phyloP scores from a whole-genome alignment of 1,139 yeast species.

The Nadsonia starkeyi-henricii region DNA sequence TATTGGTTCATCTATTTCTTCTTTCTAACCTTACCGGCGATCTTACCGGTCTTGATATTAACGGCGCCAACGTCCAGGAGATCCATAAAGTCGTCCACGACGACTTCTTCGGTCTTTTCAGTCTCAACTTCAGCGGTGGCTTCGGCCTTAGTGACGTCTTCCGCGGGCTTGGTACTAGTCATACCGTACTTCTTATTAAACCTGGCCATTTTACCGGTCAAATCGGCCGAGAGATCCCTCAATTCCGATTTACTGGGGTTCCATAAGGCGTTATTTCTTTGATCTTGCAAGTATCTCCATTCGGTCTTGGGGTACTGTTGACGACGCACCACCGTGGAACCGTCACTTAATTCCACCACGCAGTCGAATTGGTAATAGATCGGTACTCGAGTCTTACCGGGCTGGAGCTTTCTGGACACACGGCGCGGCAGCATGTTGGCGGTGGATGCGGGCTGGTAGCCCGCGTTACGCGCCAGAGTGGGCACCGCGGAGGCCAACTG shows the following conservation, averaged over 20 bases:
- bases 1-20: background rate
- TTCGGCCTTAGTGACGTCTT: slow-evolving; percentile 8
- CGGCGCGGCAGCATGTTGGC: background rate
- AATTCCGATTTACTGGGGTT: slow-evolving; percentile 75
- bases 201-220: slow-evolving; percentile 73
- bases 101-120: background rate
- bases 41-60: slow-evolving; percentile 42
- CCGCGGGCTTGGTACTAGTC: slow-evolving; percentile 19
- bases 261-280: slow-evolving; percentile 76
- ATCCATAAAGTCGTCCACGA: slow-evolving; percentile 38
- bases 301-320: slow-evolving; percentile 85
- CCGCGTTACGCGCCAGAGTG: background rate
- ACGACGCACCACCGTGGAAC: slow-evolving; percentile 70
- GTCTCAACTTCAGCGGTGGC: slow-evolving; percentile 4
- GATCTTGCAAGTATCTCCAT: slow-evolving; percentile 74
- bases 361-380: slow-evolving; percentile 84
- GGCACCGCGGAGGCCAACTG: background rate
- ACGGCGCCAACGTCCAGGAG: slow-evolving; percentile 43
- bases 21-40: slow-evolving; percentile 36
- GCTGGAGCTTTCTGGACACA: slow-evolving; percentile 18
- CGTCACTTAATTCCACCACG: slow-evolving; percentile 78
- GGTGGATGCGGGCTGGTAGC: background rate
- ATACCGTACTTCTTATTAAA: slow-evolving; percentile 63
- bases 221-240: slow-evolving; percentile 59
- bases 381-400: slow-evolving; percentile 85